These are phyloP conservation scores for Penicillium argentinense DNA, from an alignment of 495 filamentous ascomycete genomes.

Conservation along the genomic window DNA sequence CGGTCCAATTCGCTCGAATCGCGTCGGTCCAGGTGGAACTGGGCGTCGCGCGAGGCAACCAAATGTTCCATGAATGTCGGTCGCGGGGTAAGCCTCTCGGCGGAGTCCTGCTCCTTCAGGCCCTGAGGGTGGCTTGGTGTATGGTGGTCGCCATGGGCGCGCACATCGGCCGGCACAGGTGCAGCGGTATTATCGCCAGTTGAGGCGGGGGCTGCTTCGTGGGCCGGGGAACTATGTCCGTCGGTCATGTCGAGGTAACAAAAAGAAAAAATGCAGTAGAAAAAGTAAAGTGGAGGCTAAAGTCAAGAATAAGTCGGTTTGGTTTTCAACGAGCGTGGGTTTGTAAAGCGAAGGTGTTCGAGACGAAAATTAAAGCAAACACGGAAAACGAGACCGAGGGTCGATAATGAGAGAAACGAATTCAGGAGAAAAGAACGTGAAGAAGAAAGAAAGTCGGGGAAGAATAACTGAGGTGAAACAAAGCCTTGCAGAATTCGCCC, in stretches of 20 bases:
- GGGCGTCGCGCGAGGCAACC: constrained; percentile 35
- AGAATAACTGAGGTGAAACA: neutral
- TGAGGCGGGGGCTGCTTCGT: constrained; percentile 15
- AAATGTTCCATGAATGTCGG: constrained; percentile 42
- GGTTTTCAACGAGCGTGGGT: neutral
- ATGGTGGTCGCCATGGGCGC: constrained; percentile 21
- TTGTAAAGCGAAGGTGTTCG: constrained; percentile 1
- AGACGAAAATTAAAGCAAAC: neutral
- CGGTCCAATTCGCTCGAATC: constrained; percentile 42
- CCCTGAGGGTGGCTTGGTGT: constrained; percentile 3
- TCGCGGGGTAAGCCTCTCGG: constrained; percentile 31
- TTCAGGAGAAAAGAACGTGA: neutral
- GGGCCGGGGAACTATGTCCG: constrained; percentile 17
- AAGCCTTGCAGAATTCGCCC: neutral
- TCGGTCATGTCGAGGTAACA: constrained; percentile 17
- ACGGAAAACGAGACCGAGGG: neutral
- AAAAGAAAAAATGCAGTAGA: constrained; percentile 7
- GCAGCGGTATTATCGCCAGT: constrained; percentile 17
- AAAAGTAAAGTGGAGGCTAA: neutral
- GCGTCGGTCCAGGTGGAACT: constrained; percentile 34
- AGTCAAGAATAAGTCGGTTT: neutral
- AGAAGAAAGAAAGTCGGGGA: neutral
- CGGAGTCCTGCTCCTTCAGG: constrained; percentile 29
- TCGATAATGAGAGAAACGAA: constrained; percentile 4
- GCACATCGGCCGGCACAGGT: constrained; percentile 29